Evolutionary conservation across 2,329 filamentous ascomycete genomes (phyloP).

Genomic region (Ophiosphaerella narmari): DNA sequence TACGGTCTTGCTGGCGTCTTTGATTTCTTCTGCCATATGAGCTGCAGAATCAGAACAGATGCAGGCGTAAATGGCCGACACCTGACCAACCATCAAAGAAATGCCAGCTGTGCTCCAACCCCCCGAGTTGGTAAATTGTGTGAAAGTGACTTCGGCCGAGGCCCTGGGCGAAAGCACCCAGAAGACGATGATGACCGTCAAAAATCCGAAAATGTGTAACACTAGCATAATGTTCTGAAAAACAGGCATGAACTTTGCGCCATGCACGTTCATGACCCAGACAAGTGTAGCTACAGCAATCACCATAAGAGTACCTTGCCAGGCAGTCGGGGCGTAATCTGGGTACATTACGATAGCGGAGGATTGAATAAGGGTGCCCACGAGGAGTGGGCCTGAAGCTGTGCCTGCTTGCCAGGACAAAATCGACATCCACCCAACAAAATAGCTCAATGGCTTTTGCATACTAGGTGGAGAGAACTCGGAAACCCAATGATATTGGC

Average conservation of each 20-base stretch:
- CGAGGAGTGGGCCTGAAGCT: constrained; percentile 54
- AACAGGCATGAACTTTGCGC: constrained; percentile 36
- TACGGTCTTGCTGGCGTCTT: constrained; percentile 48
- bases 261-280: constrained; percentile 49
- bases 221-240: constrained; percentile 44
- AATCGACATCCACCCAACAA: constrained; percentile 55
- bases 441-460: constrained; percentile 35
- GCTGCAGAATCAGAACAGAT: constrained; percentile 49
- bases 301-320: constrained; percentile 57
- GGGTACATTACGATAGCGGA: constrained; percentile 50
- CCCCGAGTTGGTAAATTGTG: constrained; percentile 43
- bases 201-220: constrained; percentile 52
- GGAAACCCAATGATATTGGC: constrained; percentile 44
- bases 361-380: constrained; percentile 54
- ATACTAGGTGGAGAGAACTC: constrained; percentile 36
- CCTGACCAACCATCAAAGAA: constrained; percentile 48
- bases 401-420: constrained; percentile 57
- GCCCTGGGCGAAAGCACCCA: constrained; percentile 41
- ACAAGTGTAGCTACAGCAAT: constrained; percentile 52
- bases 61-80: constrained; percentile 43
- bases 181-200: constrained; percentile 49
- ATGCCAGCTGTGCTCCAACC: constrained; percentile 48
- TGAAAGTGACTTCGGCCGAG: constrained; percentile 38
- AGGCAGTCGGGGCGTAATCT: constrained; percentile 48
- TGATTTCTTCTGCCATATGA: constrained; percentile 52